Percentiles rank a stretch among this genome's conserved stretches.
Evolutionary conservation across 345 rosid species (phyloP).

Genomic region (Corymbia maculata): DNA sequence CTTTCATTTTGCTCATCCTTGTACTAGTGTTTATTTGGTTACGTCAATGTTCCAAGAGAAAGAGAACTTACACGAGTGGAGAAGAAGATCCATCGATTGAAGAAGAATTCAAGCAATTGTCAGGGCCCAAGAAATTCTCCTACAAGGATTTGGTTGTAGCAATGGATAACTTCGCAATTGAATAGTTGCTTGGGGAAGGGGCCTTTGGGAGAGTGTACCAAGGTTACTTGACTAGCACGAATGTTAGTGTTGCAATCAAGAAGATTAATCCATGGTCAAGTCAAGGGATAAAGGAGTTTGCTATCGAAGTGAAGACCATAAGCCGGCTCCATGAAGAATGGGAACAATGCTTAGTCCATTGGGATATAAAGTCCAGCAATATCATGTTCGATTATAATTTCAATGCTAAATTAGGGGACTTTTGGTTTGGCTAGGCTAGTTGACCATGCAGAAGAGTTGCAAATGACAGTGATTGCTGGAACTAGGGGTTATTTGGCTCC

Average conservation of each 20-base stretch:
- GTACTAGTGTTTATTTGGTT: background rate
- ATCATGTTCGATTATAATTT: background rate
- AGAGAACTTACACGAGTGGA: background rate
- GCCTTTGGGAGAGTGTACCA: background rate
- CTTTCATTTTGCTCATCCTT: background rate
- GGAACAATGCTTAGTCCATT: accelerated
- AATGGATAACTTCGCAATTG: background rate
- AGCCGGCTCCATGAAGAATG: background rate
- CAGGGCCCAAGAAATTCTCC: background rate
- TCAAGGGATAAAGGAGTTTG: background rate
- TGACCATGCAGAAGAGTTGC: background rate
- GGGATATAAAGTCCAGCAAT: background rate
- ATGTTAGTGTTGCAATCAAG: background rate
- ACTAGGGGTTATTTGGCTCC: background rate
- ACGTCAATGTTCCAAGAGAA: background rate
- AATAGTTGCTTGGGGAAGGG: background rate
- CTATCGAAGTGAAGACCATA: background rate
- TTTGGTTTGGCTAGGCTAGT: background rate
- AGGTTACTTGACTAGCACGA: background rate
- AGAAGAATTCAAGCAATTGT: background rate
- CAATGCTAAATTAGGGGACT: background rate
- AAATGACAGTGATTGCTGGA: accelerated
- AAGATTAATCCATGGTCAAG: background rate
- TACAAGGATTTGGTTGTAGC: background rate
- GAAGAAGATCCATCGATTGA: background rate